These are phyloP conservation scores for Coccomyxa sp. DNA, from an alignment of 139 green algal genomes.

Conservation along the genomic window DNA sequence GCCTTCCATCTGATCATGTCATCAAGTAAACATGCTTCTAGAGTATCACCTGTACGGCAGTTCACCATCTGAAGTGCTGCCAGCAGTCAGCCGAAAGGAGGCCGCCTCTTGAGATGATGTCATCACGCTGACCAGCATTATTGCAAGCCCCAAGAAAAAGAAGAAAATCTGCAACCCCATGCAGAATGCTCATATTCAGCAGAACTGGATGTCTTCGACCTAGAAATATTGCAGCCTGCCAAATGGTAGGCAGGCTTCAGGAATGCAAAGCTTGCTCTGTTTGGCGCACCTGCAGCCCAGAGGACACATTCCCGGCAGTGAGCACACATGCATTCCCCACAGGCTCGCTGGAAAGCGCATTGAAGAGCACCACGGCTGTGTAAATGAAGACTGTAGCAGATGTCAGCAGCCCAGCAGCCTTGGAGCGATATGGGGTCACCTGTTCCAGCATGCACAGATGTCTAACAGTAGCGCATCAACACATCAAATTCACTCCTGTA, in stretches of 20 bases:
- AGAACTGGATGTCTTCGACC: neutral
- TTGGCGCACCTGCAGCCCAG: conserved; percentile 4
- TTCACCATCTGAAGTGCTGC: conserved; percentile 11
- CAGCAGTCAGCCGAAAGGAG: conserved; percentile 17
- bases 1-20: no score
- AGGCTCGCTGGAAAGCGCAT: conserved; percentile 54
- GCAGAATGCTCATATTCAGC: neutral
- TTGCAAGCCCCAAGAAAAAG: conserved; percentile 35
- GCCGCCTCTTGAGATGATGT: conserved; percentile 25
- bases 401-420: conserved; percentile 66
- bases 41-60: conserved; percentile 7
- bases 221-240: neutral
- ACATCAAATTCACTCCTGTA: no score
- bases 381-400: conserved; percentile 62
- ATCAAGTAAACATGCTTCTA: conserved; percentile 20
- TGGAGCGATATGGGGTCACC: conserved; percentile 42
- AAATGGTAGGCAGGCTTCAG: neutral
- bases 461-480: neutral
- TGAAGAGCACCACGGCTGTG: conserved; percentile 56
- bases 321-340: conserved; percentile 2
- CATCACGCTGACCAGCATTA: conserved; percentile 3
- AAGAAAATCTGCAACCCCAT: conserved; percentile 21
- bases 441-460: neutral
- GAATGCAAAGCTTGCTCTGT: neutral
- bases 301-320: neutral